These are phyloP conservation scores for Malassezia nana DNA, from an alignment of 1,284 basidiomycete genomes.

Conservation along the genomic window DNA sequence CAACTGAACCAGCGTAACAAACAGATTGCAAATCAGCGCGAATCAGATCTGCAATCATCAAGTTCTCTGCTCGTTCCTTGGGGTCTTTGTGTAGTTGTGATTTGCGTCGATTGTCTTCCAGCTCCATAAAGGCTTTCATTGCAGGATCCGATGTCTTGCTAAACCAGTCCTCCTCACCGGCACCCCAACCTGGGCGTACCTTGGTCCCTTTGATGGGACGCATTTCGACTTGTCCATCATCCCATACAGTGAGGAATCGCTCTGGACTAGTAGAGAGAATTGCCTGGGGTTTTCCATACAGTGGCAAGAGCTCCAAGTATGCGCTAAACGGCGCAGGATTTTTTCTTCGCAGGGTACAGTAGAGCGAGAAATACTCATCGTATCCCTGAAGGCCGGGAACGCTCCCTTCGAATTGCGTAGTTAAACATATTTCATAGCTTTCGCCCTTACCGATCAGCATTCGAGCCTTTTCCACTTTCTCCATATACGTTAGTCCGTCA, in stretches of 20 bases:
- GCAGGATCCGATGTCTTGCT: conserved; percentile 15
- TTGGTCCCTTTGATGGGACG: conserved; percentile 85
- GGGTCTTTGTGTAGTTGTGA: conserved; percentile 59
- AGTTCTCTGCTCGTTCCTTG: conserved; percentile 92
- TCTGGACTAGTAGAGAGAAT: conserved; percentile 71
- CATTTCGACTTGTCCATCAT: conserved; percentile 63
- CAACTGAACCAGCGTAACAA: conserved; percentile 62
- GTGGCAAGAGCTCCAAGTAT: conserved; percentile 57
- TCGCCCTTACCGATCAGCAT: conserved; percentile 71
- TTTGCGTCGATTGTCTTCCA: conserved; percentile 48
- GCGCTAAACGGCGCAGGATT: conserved; percentile 89
- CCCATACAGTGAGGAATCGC: conserved; percentile 75
- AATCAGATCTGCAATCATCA: conserved; percentile 97
- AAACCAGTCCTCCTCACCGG: conserved; percentile 28
- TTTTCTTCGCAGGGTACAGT: conserved; percentile 51
- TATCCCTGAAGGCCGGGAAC: conserved; percentile 16
- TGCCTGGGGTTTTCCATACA: conserved; percentile 46
- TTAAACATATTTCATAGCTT: conserved; percentile 92
- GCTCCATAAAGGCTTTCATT: conserved; percentile 23
- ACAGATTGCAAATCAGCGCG: conserved; percentile 73
- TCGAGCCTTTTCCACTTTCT: conserved; percentile 64
- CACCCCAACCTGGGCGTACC: conserved; percentile 35
- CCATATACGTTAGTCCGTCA: conserved; percentile 55
- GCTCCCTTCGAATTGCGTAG: conserved; percentile 57
- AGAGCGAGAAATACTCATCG: conserved; percentile 30